Evolutionary conservation across 2,329 filamentous ascomycete species (phyloP).

Genomic region (Venturiaceae sp.): DNA sequence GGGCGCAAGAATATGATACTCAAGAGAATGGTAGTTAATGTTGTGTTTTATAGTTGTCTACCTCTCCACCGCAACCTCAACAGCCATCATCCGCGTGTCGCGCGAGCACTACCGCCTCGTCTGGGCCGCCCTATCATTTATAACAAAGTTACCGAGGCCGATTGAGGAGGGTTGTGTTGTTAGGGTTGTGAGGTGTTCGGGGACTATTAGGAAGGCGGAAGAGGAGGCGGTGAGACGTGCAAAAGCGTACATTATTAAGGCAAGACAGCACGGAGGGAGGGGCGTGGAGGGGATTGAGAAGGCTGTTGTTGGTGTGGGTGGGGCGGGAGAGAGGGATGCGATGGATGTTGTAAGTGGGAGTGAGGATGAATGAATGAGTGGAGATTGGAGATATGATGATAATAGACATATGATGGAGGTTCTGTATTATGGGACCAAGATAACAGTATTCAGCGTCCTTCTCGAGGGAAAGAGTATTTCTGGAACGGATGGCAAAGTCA

Average conservation of each 20-base stretch:
- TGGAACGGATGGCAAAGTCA: no score
- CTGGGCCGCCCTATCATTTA: conserved; percentile 81
- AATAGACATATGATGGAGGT: no score
- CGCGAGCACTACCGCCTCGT: conserved; percentile 77
- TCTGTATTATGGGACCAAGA: no score
- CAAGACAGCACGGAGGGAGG: not conserved
- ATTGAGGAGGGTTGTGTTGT: conserved; percentile 63
- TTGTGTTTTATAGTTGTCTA: conserved; percentile 66
- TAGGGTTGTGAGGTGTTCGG: conserved; percentile 76
- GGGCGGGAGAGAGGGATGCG: not conserved
- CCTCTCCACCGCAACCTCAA: conserved; percentile 82
- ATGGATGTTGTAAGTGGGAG: not conserved
- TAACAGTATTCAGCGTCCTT: no score
- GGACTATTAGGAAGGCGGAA: conserved; percentile 87
- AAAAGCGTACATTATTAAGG: conserved; percentile 31
- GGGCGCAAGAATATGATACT: no score
- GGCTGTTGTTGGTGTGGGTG: not conserved
- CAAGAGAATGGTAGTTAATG: no score
- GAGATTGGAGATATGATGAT: no score
- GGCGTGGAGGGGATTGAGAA: not conserved
- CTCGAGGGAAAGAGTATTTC: no score
- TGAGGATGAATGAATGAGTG: not conserved
- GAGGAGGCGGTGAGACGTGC: conserved; percentile 78
- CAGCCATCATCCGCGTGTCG: conserved; percentile 78
- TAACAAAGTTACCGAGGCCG: conserved; percentile 56